Conservation (phyloP, 495 filamentous ascomycete species). For the Penicillium antarcticum region DNA sequence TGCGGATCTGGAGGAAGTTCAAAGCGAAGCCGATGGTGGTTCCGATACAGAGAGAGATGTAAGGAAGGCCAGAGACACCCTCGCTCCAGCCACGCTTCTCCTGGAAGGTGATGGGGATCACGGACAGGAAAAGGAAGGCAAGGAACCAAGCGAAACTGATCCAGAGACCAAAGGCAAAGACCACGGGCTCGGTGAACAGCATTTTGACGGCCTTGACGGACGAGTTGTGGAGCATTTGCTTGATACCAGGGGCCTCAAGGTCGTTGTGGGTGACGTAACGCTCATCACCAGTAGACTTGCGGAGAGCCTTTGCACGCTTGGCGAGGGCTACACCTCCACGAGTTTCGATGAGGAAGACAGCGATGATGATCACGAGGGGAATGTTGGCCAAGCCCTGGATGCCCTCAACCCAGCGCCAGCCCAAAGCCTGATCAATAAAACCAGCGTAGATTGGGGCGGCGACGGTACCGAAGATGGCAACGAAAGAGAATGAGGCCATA, state of each 20-base stretch:
- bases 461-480: constrained; percentile 74
- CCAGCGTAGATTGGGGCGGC: constrained; percentile 69
- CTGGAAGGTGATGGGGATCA: constrained; percentile 69
- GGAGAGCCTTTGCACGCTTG: constrained; percentile 59
- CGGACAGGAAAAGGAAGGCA: constrained; percentile 73
- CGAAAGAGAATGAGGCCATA: constrained; percentile 75
- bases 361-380: constrained; percentile 50
- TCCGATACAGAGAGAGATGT: constrained; percentile 65
- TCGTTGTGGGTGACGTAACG: constrained; percentile 69
- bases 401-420: constrained; percentile 83
- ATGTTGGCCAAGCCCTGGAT: constrained; percentile 70
- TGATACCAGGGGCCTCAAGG: constrained; percentile 34
- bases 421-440: constrained; percentile 61
- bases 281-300: constrained; percentile 55
- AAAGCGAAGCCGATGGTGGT: constrained; percentile 58
- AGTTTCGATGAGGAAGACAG: constrained; percentile 64
- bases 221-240: constrained; percentile 37
- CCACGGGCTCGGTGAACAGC: constrained; percentile 70
- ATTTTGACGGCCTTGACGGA: constrained; percentile 61
- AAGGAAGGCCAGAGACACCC: constrained; percentile 68
- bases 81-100: constrained; percentile 64
- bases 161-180: constrained; percentile 69
- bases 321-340: constrained; percentile 57
- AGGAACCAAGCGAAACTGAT: constrained; percentile 72
- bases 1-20: constrained; percentile 53